Conservation (phyloP, 371 early-diverging fungal genomes). For the Rhizopus sp. region DNA sequence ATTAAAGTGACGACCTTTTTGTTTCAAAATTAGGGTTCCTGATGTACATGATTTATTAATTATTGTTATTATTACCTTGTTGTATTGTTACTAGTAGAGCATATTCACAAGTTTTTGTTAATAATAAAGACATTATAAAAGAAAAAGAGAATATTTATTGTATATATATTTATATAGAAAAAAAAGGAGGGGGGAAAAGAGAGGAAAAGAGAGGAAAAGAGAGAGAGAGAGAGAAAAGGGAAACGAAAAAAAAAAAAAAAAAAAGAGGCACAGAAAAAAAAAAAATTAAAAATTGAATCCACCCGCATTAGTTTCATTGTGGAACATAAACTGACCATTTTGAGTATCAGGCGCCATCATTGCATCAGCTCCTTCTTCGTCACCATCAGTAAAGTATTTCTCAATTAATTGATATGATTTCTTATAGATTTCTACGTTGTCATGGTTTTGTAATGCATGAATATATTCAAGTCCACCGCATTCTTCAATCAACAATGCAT, state of each 20-base stretch:
- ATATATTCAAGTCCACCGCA: conserved; percentile 94
- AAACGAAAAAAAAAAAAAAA: conserved; percentile 43
- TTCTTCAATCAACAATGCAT: conserved; percentile 90
- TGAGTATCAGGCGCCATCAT: conserved; percentile 46
- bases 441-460: conserved; percentile 88
- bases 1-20: conserved; percentile 40
- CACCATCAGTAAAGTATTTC: conserved; percentile 88
- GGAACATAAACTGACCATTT: conserved; percentile 64
- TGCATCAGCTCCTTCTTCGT: conserved; percentile 61
- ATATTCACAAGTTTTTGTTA: conserved; percentile 54
- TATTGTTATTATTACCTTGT: conserved; percentile 35
- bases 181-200: not conserved
- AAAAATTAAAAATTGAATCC: conserved; percentile 69
- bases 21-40: conserved; percentile 7
- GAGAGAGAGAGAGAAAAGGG: not conserved
- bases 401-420: conserved; percentile 94
- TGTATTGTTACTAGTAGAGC: conserved; percentile 47
- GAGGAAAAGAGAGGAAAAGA: conserved; percentile 5
- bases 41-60: conserved; percentile 4
- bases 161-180: conserved; percentile 4
- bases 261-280: conserved; percentile 61
- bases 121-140: conserved; percentile 41
- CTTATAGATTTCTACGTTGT: conserved; percentile 92
- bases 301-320: conserved; percentile 62
- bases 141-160: not conserved